Evolutionary conservation across 768 basidiomycete species (phyloP).

Genomic region (Suillus discolor): DNA sequence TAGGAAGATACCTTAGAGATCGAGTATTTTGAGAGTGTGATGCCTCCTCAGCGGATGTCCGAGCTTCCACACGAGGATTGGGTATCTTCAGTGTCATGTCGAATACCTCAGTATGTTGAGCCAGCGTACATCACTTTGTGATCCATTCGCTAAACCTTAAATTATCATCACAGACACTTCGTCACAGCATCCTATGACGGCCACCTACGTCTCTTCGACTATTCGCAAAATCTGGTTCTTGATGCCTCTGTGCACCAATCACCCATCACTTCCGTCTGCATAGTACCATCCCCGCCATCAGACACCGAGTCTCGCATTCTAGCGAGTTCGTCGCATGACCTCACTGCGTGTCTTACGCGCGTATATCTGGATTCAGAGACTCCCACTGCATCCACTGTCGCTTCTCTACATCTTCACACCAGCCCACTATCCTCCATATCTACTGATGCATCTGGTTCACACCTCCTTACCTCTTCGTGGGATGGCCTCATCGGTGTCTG

Average conservation of each 20-base stretch:
- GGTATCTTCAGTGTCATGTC: conserved; percentile 81
- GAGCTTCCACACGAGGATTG: conserved; percentile 89
- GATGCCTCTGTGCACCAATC: conserved; percentile 58
- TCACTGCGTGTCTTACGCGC: conserved; percentile 61
- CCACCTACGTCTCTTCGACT: conserved; percentile 70
- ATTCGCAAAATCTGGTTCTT: conserved; percentile 58
- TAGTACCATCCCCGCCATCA: conserved; percentile 43
- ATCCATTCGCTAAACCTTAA: conserved; percentile 11
- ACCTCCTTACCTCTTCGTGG: conserved; percentile 85
- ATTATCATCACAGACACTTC: conserved; percentile 52
- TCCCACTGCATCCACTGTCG: conserved; percentile 45
- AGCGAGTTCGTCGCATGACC: conserved; percentile 79
- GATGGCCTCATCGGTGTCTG: conserved; percentile 85
- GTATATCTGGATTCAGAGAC: conserved; percentile 11
- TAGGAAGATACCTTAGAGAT: conserved; percentile 91
- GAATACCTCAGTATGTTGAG: conserved; percentile 51
- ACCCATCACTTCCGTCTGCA: conserved; percentile 66
- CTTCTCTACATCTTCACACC: conserved; percentile 84
- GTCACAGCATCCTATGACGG: conserved; percentile 85
- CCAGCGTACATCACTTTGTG: neutral
- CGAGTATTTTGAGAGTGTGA: conserved; percentile 87
- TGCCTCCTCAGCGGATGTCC: conserved; percentile 83
- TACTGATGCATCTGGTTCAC: conserved; percentile 53
- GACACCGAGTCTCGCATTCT: conserved; percentile 42
- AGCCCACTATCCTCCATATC: conserved; percentile 75